A percentile compares a stretch with the other conserved stretches of the same genome.
Conservation (phyloP, 2,329 filamentous ascomycete genomes). For the Diplodia sapinea region DNA sequence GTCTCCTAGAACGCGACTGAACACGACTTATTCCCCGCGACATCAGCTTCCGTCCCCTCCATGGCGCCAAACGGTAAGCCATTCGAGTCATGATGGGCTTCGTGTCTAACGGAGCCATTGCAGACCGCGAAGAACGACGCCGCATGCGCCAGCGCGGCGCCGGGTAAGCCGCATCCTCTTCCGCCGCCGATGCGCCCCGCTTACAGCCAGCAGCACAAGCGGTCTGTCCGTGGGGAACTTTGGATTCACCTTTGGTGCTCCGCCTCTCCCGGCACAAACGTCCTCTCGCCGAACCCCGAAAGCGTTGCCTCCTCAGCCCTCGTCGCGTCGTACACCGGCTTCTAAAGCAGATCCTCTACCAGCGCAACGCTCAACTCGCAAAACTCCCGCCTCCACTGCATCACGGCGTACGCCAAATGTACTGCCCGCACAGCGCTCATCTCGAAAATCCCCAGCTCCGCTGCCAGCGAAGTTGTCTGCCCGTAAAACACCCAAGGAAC, state of each 20-base stretch:
- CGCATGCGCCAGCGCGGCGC: constrained; percentile 64
- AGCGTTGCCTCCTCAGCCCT: constrained; percentile 38
- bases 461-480: constrained; percentile 35
- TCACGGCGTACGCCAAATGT: constrained; percentile 25
- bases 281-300: constrained; percentile 35
- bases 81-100: no score
- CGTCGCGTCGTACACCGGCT: constrained; percentile 32
- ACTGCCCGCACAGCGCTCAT: constrained; percentile 1
- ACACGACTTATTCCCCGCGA: not conserved
- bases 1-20: constrained; percentile 14
- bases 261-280: constrained; percentile 39
- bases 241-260: constrained; percentile 55
- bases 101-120: constrained; percentile 6
- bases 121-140: constrained; percentile 60
- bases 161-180: constrained; percentile 51
- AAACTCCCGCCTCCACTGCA: constrained; percentile 33
- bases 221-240: constrained; percentile 57
- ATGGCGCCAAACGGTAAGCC: constrained; percentile 29
- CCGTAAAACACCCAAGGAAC: constrained; percentile 39
- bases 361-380: constrained; percentile 13
- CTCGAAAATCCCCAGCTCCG: constrained; percentile 10
- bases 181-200: not conserved
- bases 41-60: not conserved
- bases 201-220: constrained; percentile 49
- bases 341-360: constrained; percentile 6